These are phyloP conservation scores for Calamus simplicifolius DNA, from an alignment of 176 grass and related monocot genomes.

Conservation along the genomic window DNA sequence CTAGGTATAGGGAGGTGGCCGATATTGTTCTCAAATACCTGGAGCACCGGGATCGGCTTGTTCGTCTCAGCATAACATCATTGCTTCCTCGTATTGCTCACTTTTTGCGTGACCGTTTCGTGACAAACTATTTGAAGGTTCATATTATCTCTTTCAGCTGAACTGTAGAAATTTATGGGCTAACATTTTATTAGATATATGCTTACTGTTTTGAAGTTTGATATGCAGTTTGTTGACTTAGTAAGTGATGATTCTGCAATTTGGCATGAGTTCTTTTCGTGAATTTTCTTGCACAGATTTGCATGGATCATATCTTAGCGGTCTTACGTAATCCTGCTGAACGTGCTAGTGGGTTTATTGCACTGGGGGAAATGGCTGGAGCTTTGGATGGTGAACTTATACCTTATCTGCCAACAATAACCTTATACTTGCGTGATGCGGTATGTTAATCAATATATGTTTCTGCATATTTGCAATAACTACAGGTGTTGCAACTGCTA, in stretches of 20 bases:
- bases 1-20: constrained; percentile 95
- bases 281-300: constrained; percentile 39
- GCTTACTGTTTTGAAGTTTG: too few species aligned
- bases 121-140: constrained; percentile 96
- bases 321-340: constrained; percentile 87
- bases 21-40: constrained; percentile 96
- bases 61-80: constrained; percentile 94
- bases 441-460: constrained; percentile 29
- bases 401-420: constrained; percentile 78
- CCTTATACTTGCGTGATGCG: constrained; percentile 70
- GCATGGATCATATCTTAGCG: constrained; percentile 98
- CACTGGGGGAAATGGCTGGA: constrained; percentile 96
- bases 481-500: neutral
- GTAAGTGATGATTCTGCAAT: too few species aligned
- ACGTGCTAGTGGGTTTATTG: constrained; percentile 89
- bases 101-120: constrained; percentile 95
- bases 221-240: too few species aligned
- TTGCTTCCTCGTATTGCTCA: constrained; percentile 99
- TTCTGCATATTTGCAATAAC: constrained; percentile 5
- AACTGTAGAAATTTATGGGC: constrained; percentile 4
- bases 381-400: constrained; percentile 86
- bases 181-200: neutral
- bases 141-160: neutral
- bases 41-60: constrained; percentile 83
- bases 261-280: neutral